Conservation (phyloP, 805 yeast genomes). For the Candida insectorum region DNA sequence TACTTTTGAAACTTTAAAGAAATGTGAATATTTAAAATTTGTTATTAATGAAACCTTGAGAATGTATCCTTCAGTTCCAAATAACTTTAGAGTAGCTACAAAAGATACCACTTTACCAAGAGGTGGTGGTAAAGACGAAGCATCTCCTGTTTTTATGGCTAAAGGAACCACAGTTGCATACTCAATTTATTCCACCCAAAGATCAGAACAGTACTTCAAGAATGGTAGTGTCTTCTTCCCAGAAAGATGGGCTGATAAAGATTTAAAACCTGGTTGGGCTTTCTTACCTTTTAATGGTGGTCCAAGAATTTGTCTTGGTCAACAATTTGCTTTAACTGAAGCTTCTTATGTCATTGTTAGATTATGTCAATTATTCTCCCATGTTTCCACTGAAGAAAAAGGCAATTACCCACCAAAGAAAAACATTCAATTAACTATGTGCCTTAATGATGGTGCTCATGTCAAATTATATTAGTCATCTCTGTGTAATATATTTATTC, state of each 20-base stretch:
- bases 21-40: constrained; percentile 43
- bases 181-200: constrained; percentile 41
- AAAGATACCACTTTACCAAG: constrained; percentile 47
- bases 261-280: constrained; percentile 41
- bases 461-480: constrained; percentile 4
- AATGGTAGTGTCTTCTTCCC: constrained; percentile 45
- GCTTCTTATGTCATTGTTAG: constrained; percentile 43
- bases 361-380: constrained; percentile 22
- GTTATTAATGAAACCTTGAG: constrained; percentile 49
- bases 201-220: constrained; percentile 39
- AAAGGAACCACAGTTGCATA: constrained; percentile 44
- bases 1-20: constrained; percentile 48
- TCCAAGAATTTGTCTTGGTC: constrained; percentile 54
- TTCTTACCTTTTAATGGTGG: constrained; percentile 55
- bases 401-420: constrained; percentile 33
- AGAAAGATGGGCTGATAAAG: constrained; percentile 43
- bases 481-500: neutral
- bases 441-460: constrained; percentile 10
- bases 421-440: constrained; percentile 27
- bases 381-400: constrained; percentile 17
- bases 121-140: constrained; percentile 44
- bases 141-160: constrained; percentile 35
- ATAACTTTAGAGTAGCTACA: constrained; percentile 44
- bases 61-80: constrained; percentile 50
- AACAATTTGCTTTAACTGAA: constrained; percentile 54